A percentile compares a stretch with the other conserved stretches of the same genome.
phyloP scores from a whole-genome alignment of 2,329 filamentous ascomycete species.

The Shiraia bambusicola region DNA sequence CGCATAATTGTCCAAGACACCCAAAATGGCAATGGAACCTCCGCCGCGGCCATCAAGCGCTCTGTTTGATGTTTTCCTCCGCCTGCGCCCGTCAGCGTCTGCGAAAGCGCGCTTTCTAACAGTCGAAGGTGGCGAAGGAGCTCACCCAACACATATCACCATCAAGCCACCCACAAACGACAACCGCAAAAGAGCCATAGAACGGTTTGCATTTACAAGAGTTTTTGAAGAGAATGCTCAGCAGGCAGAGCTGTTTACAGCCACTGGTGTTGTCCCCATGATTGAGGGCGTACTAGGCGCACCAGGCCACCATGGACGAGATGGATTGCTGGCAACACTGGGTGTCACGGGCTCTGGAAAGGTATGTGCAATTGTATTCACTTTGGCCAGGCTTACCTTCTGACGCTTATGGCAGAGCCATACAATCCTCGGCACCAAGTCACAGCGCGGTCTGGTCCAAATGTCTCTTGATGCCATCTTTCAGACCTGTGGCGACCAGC shows the following conservation, averaged over 20 bases:
- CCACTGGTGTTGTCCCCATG: slow-evolving; percentile 71
- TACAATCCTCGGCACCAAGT: slow-evolving; percentile 86
- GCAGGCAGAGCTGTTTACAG: slow-evolving; percentile 84
- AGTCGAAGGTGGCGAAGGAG: slow-evolving; percentile 60
- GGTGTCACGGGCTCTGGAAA: slow-evolving; percentile 96
- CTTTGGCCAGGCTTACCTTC: background rate
- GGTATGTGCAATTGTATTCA: slow-evolving; percentile 55
- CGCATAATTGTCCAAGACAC: slow-evolving; percentile 2
- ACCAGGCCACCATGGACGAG: slow-evolving; percentile 73
- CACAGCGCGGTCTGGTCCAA: slow-evolving; percentile 86
- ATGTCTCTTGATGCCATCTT: slow-evolving; percentile 89
- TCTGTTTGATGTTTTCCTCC: slow-evolving; percentile 89
- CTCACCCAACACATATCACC: slow-evolving; percentile 53
- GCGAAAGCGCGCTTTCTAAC: slow-evolving; percentile 65
- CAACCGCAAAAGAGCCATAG: slow-evolving; percentile 78
- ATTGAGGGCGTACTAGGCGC: slow-evolving; percentile 79
- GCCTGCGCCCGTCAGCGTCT: slow-evolving; percentile 59
- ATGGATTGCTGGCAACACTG: slow-evolving; percentile 86
- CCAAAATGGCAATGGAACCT: slow-evolving; percentile 39
- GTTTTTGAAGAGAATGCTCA: slow-evolving; percentile 86
- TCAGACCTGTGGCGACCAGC: slow-evolving; percentile 71
- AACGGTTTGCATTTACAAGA: slow-evolving; percentile 90
- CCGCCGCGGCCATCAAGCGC: slow-evolving; percentile 46
- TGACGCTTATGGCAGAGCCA: slow-evolving; percentile 67
- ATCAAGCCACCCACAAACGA: slow-evolving; percentile 72